Conservation (phyloP, 148 eudicot genomes). For the Spergularia marina region DNA sequence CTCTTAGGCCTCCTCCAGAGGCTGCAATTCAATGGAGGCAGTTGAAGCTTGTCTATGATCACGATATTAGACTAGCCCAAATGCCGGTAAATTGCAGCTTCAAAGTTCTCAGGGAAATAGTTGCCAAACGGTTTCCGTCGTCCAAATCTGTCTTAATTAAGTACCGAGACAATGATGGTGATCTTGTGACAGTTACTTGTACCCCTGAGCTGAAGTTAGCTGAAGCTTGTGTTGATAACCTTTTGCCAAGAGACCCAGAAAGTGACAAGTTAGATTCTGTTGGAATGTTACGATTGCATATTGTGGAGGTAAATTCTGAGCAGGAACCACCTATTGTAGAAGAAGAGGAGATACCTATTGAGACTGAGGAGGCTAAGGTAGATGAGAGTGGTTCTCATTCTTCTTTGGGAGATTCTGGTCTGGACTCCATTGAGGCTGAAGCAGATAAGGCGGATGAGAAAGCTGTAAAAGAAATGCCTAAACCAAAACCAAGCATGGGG, state of each 20-base stretch:
- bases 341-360: slow-evolving; percentile 62
- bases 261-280: slow-evolving; percentile 44
- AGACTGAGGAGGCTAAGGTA: slow-evolving; percentile 45
- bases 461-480: slow-evolving; percentile 32
- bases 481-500: slow-evolving; percentile 43
- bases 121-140: slow-evolving; percentile 65
- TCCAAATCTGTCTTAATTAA: slow-evolving; percentile 81
- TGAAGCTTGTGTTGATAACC: slow-evolving; percentile 61
- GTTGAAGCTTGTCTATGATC: slow-evolving; percentile 88
- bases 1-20: slow-evolving; percentile 22
- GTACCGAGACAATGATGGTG: slow-evolving; percentile 79
- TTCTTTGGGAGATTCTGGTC: slow-evolving; percentile 49
- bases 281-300: slow-evolving; percentile 74
- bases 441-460: slow-evolving; percentile 46
- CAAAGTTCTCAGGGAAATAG: slow-evolving; percentile 68
- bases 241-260: slow-evolving; percentile 53
- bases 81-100: slow-evolving; percentile 82
- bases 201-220: slow-evolving; percentile 76
- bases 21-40: slow-evolving; percentile 52
- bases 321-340: slow-evolving; percentile 78
- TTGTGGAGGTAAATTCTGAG: slow-evolving; percentile 84
- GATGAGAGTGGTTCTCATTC: slow-evolving; percentile 63
- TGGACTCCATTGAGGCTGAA: slow-evolving; percentile 52
- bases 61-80: slow-evolving; percentile 86
- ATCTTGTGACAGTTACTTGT: slow-evolving; percentile 85